phyloP scores from a whole-genome alignment of 1,284 basidiomycete species.

The Ustilago vetiveriae region DNA sequence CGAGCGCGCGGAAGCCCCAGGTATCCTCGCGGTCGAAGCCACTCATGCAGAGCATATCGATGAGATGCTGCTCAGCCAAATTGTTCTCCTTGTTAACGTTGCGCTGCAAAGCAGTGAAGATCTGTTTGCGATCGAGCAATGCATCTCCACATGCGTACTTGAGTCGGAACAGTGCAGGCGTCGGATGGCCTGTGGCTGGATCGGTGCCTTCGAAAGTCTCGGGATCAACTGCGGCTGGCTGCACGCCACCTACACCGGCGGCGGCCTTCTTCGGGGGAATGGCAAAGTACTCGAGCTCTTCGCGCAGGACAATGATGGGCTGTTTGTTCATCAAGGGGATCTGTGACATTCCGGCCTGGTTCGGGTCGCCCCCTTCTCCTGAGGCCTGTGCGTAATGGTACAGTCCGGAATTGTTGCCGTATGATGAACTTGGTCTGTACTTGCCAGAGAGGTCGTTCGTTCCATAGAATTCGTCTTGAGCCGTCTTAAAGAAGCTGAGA shows the following conservation, averaged over 20 bases:
- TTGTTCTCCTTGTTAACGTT: constrained; percentile 99
- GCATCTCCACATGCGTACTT: constrained; percentile 75
- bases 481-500: constrained; percentile 85
- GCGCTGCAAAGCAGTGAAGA: constrained; percentile 96
- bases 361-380: constrained; percentile 68
- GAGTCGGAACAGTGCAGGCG: constrained; percentile 74
- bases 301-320: constrained; percentile 95
- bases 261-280: constrained; percentile 73
- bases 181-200: constrained; percentile 75
- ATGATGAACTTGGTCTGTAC: constrained; percentile 73
- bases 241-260: neutral
- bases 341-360: constrained; percentile 60
- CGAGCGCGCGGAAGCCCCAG: constrained; percentile 96
- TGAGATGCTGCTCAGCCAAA: constrained; percentile 96
- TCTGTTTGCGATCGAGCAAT: constrained; percentile 86
- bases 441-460: constrained; percentile 78
- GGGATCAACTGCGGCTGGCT: constrained; percentile 8
- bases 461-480: constrained; percentile 92
- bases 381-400: constrained; percentile 27
- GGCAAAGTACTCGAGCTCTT: constrained; percentile 97
- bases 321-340: constrained; percentile 89
- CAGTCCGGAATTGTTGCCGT: constrained; percentile 27
- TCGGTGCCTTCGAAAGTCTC: constrained; percentile 42
- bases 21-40: constrained; percentile 95
- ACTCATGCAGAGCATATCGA: constrained; percentile 99